Evolutionary conservation across 2,329 filamentous ascomycete genomes (phyloP).

Genomic region (Leptodontidium sp.): DNA sequence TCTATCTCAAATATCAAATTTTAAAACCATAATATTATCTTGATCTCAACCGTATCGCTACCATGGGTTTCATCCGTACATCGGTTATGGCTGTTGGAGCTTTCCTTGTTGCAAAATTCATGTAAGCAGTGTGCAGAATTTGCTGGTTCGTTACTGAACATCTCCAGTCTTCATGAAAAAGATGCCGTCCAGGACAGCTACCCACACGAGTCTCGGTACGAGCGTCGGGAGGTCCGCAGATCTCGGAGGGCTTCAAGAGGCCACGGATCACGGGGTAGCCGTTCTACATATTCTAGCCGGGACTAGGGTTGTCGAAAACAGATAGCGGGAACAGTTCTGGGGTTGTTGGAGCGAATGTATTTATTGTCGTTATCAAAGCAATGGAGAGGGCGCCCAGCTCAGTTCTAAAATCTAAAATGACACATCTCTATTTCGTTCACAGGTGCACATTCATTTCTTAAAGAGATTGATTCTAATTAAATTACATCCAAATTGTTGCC

Average conservation of each 20-base stretch:
- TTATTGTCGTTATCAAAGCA: too few species aligned
- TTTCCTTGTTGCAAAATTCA: slow-evolving; percentile 1
- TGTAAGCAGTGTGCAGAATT: background rate
- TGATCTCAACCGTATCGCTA: background rate
- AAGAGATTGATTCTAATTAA: too few species aligned
- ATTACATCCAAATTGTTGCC: too few species aligned
- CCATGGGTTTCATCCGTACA: background rate
- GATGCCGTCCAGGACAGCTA: background rate
- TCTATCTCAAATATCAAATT: background rate
- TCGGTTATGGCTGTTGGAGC: background rate
- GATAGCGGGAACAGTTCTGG: background rate
- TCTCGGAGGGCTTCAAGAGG: slow-evolving; percentile 1
- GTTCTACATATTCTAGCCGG: background rate
- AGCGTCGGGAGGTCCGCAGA: slow-evolving; percentile 5
- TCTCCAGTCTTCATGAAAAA: background rate
- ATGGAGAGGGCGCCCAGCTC: too few species aligned
- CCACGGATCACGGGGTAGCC: background rate
- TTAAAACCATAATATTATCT: background rate
- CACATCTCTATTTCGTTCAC: too few species aligned
- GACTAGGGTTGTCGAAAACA: background rate
- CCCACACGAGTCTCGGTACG: background rate
- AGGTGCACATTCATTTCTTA: too few species aligned
- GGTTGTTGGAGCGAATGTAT: too few species aligned
- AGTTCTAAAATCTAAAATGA: too few species aligned
- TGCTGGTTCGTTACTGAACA: background rate